Base-by-base conservation (phyloP, 2,329 filamentous ascomycete genomes). In the Colletotrichum eleusines region DNA sequence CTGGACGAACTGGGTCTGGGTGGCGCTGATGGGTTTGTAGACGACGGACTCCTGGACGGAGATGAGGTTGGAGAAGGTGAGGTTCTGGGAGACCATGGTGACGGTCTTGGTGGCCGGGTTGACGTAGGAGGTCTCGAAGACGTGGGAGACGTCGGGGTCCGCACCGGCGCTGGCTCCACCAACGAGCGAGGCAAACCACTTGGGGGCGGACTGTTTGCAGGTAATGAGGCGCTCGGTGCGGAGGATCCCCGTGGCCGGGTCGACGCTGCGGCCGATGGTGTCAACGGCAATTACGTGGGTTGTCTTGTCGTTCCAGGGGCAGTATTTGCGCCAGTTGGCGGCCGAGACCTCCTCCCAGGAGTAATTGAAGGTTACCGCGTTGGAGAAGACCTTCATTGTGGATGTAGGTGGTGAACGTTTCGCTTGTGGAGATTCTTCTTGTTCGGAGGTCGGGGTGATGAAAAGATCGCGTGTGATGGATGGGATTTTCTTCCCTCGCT, bases 291-390 rank as follows among this genome's bases (percentile, higher is more conserved):
- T 90, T 75, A 99, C 96, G 82, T 99, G 96, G 50, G 94, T 94
- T n/a, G 93, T 95, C 84, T 97, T 96, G 81, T 98, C 93, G 85
- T 99, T 99, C 95, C 96, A 98, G 26, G 95, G 95, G 78, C 94
- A 97, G 84, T 99, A 99, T 83, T 99, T 99, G 76, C 91, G 92
- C 96, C 96, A 99, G 88, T 99, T 99, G 80, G 93, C 94, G 18
- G 94, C 94, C 33, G 94, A 97, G 44, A 99, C 96, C 82, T 98
- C 95, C 78, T 97, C 94, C 96, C 96, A 99, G 55, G 95, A 97
- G 87, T 99, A 99, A 85, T 97, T 89, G 84, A 97, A 99, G 72
- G 94, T 94, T 83, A 94, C 93, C 48, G 87, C 86, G 78, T 94
- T 97, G 76, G 94, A 93, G 79, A 98, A 98, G 83, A 98, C 93